Base-by-base conservation (phyloP, 345 rosid genomes). In the Fremontodendron californicum region DNA sequence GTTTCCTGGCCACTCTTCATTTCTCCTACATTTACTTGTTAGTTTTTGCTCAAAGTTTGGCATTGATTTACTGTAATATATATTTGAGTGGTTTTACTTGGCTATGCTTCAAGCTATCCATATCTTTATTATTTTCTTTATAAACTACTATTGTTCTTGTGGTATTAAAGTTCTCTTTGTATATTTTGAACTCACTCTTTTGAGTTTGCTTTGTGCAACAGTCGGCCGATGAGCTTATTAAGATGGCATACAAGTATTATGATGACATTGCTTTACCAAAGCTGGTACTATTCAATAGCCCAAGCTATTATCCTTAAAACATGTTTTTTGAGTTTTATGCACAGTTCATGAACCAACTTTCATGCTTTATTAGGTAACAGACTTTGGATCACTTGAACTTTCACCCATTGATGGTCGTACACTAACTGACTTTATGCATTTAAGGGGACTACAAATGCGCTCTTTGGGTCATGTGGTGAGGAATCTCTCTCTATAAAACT, bases 401-500 rank as follows among this genome's bases (percentile, higher is more conserved):
- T 90, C 94, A 51, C 92, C 91, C 0, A 87, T 88, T 78, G 92
- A 89, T 81, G 94, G 94, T 40, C 89, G 84, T 74, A 84, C 94
- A 9, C 82, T 90, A 45, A 89, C 92, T 2, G 92, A 90, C 74
- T 90, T 90, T 80, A 86, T 89, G 94, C 92, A 90, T 83, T 81
- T 90, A 72, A 88, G 91, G 80, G 94, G 94, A 76, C 80, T 90
- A 64, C 89, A 89, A 77, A 87, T 90, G 87, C 84, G 48, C 43
- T 89, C 91, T 73, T 82, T 90, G 82, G 94, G 92, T 72, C 77
- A 68, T 12, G 88, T 91, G 90, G 94, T 91, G 75, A 88, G 93
- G 71, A 75, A 82, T 25, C 29, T 3, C 27, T 3, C 27, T 64
- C 54, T 51, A 4, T 18, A 3, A 13, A 66, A 25, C 8, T 12